Percentiles rank a stretch among this genome's conserved stretches.
These are phyloP conservation scores for Cryoendolithus antarcticus DNA, from an alignment of 2,329 filamentous ascomycete genomes.

Conservation along the genomic window DNA sequence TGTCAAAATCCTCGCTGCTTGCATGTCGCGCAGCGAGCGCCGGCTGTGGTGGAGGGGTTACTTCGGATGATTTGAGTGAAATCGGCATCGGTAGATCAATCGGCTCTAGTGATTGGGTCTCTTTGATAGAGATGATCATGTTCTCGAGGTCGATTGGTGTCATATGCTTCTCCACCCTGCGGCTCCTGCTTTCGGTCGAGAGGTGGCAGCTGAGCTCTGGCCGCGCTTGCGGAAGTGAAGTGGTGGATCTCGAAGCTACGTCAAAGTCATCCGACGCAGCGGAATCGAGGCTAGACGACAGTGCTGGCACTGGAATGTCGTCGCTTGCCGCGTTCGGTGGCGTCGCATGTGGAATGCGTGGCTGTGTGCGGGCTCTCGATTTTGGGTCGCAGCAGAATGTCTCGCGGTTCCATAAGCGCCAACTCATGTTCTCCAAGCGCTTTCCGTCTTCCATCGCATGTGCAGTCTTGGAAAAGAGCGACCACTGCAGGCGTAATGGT, in stretches of 20 bases:
- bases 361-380: neutral
- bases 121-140: slow-evolving; percentile 85
- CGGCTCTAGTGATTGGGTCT: slow-evolving; percentile 58
- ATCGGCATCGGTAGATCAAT: slow-evolving; percentile 29
- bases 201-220: slow-evolving; percentile 61
- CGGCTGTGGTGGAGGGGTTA: no score
- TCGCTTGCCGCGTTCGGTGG: slow-evolving; percentile 16
- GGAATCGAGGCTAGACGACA: slow-evolving; percentile 36
- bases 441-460: slow-evolving; percentile 88
- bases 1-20: neutral
- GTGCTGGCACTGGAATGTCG: slow-evolving; percentile 27
- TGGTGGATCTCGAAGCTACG: slow-evolving; percentile 38
- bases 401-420: slow-evolving; percentile 90
- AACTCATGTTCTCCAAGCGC: slow-evolving; percentile 86
- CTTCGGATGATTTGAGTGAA: neutral
- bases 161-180: slow-evolving; percentile 72
- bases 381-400: slow-evolving; percentile 61
- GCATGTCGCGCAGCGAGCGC: no score
- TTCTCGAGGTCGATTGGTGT: slow-evolving; percentile 88
- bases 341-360: slow-evolving; percentile 1
- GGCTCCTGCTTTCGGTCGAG: slow-evolving; percentile 56
- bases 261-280: slow-evolving; percentile 28
- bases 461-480: slow-evolving; percentile 89
- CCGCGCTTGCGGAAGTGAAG: slow-evolving; percentile 34
- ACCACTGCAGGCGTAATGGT: slow-evolving; percentile 15